phyloP scores from a whole-genome alignment of 1,284 basidiomycete genomes.

The Neolentinus lepideus region DNA sequence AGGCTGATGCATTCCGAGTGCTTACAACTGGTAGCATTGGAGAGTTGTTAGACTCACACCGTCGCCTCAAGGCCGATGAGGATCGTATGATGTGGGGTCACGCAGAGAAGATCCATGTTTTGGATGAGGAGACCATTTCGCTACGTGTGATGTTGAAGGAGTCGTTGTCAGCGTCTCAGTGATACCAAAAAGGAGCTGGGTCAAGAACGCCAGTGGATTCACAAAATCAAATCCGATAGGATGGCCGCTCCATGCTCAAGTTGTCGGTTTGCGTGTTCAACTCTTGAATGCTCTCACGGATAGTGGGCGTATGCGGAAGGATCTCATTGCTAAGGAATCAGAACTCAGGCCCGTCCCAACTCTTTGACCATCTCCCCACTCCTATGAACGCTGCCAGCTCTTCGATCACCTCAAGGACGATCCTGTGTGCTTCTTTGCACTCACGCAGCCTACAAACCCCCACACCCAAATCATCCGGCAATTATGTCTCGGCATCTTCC shows the following conservation, averaged over 20 bases:
- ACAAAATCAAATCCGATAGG: conserved; percentile 67
- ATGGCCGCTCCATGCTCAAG: conserved; percentile 66
- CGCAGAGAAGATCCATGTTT: conserved; percentile 71
- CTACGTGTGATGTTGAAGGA: conserved; percentile 78
- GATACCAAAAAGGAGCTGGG: conserved; percentile 63
- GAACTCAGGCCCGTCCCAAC: conserved; percentile 39
- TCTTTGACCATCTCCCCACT: neutral
- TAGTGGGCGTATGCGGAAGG: conserved; percentile 62
- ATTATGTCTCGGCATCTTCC: conserved; percentile 69
- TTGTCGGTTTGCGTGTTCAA: conserved; percentile 74
- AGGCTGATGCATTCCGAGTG: conserved; percentile 80
- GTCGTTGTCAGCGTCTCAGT: conserved; percentile 59
- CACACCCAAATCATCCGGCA: conserved; percentile 53
- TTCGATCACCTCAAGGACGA: no score
- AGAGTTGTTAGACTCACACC: conserved; percentile 79
- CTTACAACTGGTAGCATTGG: conserved; percentile 81
- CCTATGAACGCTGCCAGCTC: neutral
- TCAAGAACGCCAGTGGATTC: conserved; percentile 61
- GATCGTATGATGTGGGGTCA: conserved; percentile 68
- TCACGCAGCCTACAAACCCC: conserved; percentile 35
- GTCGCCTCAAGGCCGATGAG: conserved; percentile 74
- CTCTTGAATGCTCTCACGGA: conserved; percentile 71
- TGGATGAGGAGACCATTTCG: conserved; percentile 72
- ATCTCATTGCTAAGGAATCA: conserved; percentile 62
- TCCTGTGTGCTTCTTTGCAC: conserved; percentile 17